Conservation (phyloP, 148 eudicot genomes). For the Dianthus caryophyllus region DNA sequence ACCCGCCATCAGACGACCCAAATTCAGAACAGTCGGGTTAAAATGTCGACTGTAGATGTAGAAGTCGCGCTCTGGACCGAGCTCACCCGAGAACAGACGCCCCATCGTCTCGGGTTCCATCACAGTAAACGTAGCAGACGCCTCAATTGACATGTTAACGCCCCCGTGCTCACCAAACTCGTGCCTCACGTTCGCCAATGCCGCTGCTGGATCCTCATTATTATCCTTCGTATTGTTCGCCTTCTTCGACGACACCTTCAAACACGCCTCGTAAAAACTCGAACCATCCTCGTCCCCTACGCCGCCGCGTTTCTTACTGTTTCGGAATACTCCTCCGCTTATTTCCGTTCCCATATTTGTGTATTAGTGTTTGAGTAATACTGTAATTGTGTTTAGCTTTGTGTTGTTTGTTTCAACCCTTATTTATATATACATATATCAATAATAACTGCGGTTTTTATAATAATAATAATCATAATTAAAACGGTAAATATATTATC, state of each 20-base stretch:
- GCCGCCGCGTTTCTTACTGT: constrained; percentile 38
- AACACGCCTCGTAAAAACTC: too few species aligned
- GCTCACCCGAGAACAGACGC: constrained; percentile 72
- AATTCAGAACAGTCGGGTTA: constrained; percentile 77
- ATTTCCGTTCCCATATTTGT: constrained; percentile 4
- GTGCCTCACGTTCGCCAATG: constrained; percentile 63
- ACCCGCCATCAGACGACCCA: constrained; percentile 91
- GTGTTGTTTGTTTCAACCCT: too few species aligned
- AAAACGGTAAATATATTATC: too few species aligned
- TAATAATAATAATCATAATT: too few species aligned
- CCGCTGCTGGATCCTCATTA: constrained; percentile 51
- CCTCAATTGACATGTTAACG: constrained; percentile 97
- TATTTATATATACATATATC: too few species aligned
- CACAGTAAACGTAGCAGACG: constrained; percentile 94
- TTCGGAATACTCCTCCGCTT: background rate
- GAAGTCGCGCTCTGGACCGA: constrained; percentile 82
- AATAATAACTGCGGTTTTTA: too few species aligned
- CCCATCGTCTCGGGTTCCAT: constrained; percentile 93
- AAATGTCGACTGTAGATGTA: constrained; percentile 92
- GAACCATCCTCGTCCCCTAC: constrained; percentile 27
- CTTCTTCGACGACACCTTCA: constrained; percentile 1
- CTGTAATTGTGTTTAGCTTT: too few species aligned
- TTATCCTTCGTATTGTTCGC: constrained; percentile 14
- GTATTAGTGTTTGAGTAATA: too few species aligned
- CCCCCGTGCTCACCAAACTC: constrained; percentile 99